Base-by-base conservation (phyloP, 306 rosid genomes). In the Pyrus communis region DNA sequence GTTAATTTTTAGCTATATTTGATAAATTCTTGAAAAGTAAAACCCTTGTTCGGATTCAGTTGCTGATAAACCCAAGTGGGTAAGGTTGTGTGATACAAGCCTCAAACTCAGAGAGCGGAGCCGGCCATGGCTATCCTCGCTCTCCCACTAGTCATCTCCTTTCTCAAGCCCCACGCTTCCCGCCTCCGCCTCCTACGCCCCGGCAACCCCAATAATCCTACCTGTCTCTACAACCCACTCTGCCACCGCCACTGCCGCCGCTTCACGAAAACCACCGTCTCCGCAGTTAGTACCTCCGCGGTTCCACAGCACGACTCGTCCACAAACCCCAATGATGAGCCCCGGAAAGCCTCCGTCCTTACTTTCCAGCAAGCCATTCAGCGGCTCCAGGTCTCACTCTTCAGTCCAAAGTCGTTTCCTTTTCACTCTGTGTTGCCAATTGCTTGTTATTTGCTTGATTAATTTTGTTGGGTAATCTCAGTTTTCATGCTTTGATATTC, bases 341-440 rank as follows among this genome's bases (percentile, higher is more conserved):
- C 83, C 3, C 60, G 46, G 52, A 87, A 81, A 38, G 7, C 84
- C 31, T 75, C 96, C 0, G 84, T 79, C 54, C 93, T 89, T 31
- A 90, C 91, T 69, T 94, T 94, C 69, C 98, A 94, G 70, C 97
- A 91, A 90, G 97, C 97, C 75, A 87, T 94, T 87, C 98, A 91
- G 75, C 92, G 97, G 69, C 98, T 94, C 78, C 98, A 94, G 98
- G 98, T 91, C 67, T 49, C 71, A 31, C 68, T 74, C 42, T 63
- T 28, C 18, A 22, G 30, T 14, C 63, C 19, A 35, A 38, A n/a
- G 31, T 69, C 70, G 8, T n/a, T 12, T 69, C 42, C 2, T 10
- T 22, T 61, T 55, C 57, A 70, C 45, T 27, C 58, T 60, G 54
- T 13, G n/a, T 70, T 67, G 55, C 28, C 6, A 7, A 27, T 51